Base-by-base conservation (phyloP, 148 eudicot species). In the Nepenthes mirabilis region DNA sequence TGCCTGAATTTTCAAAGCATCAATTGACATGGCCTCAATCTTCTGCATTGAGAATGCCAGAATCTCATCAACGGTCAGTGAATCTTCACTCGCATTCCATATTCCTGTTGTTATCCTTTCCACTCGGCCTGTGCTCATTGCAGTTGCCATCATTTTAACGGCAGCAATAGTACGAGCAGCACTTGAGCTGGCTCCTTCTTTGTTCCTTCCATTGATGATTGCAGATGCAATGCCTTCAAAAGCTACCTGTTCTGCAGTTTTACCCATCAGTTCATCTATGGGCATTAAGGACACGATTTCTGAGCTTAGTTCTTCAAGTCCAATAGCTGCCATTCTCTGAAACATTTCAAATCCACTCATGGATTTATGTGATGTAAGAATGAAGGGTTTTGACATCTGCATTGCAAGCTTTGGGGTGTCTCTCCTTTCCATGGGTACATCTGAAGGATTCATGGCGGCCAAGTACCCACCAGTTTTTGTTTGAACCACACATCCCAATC, bases 171-270 rank as follows among this genome's bases (percentile, higher is more conserved):
- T 82, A 2, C 87, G 79, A 47, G 96, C 91, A 47, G 98, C 96
- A 40, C 85, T 93, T 23, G 98, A 93, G 72, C 80, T 83, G 1
- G 98, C 96, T 1, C 90, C 96, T 77, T 93, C 95, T 80, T 88
- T 91, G 80, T 77, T 88, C 66, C 98, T 76, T 13, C 98, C 96
- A 43, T 77, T 77, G 59, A 93, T 86, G 45, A 93, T 88, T 47
- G 87, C 94, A 32, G 94, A 83, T 59, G 95, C 95, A 59, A 93
- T 86, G n/a, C 98, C 98, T 71, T 93, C 98, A 55, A 93, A 93
- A n/a, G 98, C 96, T 63, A 93, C 75, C 66, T 93, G 98, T 62
- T 88, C 96, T 2, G 98, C 88, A 1, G 98, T 85, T 70, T 91
- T 93, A 34, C 90, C 98, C 58, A 64, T 59, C 51, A 93, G 70